Conservation (phyloP, 768 basidiomycete species). For the Auriscalpium vulgare region DNA sequence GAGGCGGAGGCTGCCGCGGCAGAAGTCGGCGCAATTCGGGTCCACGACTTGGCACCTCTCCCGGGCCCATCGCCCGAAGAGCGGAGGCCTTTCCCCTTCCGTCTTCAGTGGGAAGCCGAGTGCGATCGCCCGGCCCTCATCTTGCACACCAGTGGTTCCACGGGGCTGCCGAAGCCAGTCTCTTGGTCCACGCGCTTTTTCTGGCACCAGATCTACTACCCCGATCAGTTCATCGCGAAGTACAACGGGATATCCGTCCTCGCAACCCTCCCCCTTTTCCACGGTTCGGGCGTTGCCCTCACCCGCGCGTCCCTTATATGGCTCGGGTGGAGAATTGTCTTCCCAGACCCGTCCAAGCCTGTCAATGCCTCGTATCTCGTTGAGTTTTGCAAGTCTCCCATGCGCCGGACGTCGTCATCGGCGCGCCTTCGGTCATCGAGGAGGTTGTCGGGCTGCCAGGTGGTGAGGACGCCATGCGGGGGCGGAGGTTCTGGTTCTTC, state of each 20-base stretch:
- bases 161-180: conserved; percentile 1
- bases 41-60: background rate
- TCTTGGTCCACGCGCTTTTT: background rate
- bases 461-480: background rate
- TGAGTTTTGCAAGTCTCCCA: background rate
- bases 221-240: conserved; percentile 1
- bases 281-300: conserved; percentile 1
- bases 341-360: background rate
- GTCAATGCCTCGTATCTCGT: conserved; percentile 3
- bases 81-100: conserved; percentile 2
- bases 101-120: background rate
- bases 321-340: background rate
- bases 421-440: conserved; percentile 5
- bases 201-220: conserved; percentile 2
- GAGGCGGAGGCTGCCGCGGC: conserved; percentile 2
- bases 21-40: background rate
- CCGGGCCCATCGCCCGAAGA: background rate
- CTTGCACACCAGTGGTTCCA: conserved; percentile 1
- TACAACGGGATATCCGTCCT: conserved; percentile 3
- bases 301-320: background rate
- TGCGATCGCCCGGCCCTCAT: background rate
- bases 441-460: background rate
- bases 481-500: conserved; percentile 4
- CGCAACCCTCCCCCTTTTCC: conserved; percentile 4
- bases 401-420: conserved; percentile 3